Evolutionary conservation across 2,329 filamentous ascomycete species (phyloP), one percentile per base, ranked within the genome.

Genomic region (Amylocarpus encephaloides): DNA sequence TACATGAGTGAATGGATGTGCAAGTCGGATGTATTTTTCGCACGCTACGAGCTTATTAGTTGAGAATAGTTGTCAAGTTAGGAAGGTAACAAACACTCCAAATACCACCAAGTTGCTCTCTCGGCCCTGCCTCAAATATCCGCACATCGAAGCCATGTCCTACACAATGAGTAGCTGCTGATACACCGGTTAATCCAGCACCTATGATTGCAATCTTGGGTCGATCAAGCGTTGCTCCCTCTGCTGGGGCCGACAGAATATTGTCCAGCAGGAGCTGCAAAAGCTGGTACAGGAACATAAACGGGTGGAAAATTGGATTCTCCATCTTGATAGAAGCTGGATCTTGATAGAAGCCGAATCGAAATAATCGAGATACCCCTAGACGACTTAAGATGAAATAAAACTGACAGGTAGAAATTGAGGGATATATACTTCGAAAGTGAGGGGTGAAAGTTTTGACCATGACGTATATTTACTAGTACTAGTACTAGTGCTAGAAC

Each of bases 1-100:
- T 92, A 94, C 88, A 93, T 93, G 51, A 91, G 67, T 16, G 83
- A 88, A 66, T 94, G 87, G 18, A 94, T 91, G 62, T 93, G 88
- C 0, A 94, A 76, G 13, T 86, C 81, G 0, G 86, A 91, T 0
- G 86, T 91, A 46, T 86, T 86, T 70, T 93, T 92, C 36, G 93
- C 86, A 67, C 78, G 77, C 82, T 88, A 51, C 19, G 22, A 5
- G 1, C 15, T 41, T 42, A 56, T 50, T 26, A 44, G 42, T 35
- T 26, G 33, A 33, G 29, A 18, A 43, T 38, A 41, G 30, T 33
- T 29, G 35, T 29, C 11, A 2, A 34, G 13, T 12, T 33, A n/a
- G 2, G 13, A 5, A 0, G 3, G 9, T 26, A 9, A 65, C 79
- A 65, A 69, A 86, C 82, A 63, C 82, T 88, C 87, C 88, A 92